These are phyloP conservation scores for Fusarium zealandicum DNA, from an alignment of 2,329 filamentous ascomycete species.

Conservation along the genomic window DNA sequence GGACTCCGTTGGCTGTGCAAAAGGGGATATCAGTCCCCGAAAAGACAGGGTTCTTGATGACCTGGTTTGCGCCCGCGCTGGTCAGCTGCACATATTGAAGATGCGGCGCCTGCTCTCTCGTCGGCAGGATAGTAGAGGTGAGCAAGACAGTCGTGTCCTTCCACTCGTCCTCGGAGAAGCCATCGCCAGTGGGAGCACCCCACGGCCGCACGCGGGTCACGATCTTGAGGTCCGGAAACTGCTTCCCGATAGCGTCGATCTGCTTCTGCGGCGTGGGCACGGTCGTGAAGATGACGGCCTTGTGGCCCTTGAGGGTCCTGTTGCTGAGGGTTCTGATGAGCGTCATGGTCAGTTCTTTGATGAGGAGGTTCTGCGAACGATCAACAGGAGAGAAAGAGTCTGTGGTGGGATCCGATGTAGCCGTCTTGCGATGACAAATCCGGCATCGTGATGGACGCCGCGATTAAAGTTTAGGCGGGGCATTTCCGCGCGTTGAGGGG, in stretches of 20 bases:
- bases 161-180: constrained; percentile 52
- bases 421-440: constrained; percentile 34
- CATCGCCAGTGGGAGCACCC: constrained; percentile 37
- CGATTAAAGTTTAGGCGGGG: constrained; percentile 38
- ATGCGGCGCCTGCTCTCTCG: constrained; percentile 52
- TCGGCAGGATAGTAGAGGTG: constrained; percentile 53
- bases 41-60: constrained; percentile 56
- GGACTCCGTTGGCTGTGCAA: constrained; percentile 65
- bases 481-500: constrained; percentile 30
- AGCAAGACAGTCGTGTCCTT: constrained; percentile 57
- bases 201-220: constrained; percentile 42
- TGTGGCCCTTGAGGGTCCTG: constrained; percentile 56
- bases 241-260: constrained; percentile 46
- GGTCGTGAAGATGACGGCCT: constrained; percentile 53
- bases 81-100: constrained; percentile 62
- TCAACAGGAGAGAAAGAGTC: neutral
- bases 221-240: constrained; percentile 56
- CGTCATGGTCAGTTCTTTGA: constrained; percentile 20
- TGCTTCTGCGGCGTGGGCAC: constrained; percentile 44
- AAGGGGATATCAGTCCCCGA: constrained; percentile 58
- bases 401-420: constrained; percentile 5
- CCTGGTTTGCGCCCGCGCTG: constrained; percentile 61
- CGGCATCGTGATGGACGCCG: constrained; percentile 2
- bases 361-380: neutral
- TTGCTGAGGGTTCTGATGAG: constrained; percentile 38